A percentile compares a stretch with the other conserved stretches of the same genome.
Conservation (phyloP, 2,329 filamentous ascomycete species). For the Fusarium xylarioides region DNA sequence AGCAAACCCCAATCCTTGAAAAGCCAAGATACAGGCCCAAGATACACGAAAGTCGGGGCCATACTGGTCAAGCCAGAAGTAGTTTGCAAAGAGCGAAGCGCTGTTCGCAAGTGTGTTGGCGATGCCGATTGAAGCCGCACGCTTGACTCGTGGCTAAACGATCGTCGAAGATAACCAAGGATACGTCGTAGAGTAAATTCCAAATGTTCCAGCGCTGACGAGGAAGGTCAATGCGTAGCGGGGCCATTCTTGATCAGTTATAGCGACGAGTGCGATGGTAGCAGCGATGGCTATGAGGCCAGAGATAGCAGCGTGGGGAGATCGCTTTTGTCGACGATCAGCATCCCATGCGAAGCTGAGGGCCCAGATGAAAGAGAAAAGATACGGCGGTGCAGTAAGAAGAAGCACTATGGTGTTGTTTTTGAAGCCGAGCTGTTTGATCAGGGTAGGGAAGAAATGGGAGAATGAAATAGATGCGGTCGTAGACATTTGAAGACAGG, state of each 20-base stretch:
- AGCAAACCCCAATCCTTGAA: neutral
- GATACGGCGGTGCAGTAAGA: fast-evolving
- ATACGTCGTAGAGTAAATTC: neutral
- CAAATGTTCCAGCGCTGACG: neutral
- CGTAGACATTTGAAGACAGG: neutral
- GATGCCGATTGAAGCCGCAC: neutral
- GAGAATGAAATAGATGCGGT: neutral
- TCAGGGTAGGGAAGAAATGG: neutral
- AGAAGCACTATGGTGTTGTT: neutral
- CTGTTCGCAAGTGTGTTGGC: neutral
- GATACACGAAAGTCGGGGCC: neutral
- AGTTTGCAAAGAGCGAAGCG: neutral
- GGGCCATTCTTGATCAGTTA: neutral
- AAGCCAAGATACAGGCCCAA: neutral
- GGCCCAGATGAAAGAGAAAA: neutral
- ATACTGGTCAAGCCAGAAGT: neutral
- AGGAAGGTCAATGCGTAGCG: neutral
- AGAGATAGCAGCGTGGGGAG: neutral
- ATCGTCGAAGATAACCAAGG: neutral
- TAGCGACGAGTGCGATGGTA: neutral
- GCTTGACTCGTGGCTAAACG: neutral
- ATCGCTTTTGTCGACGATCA: neutral
- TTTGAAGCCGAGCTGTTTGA: neutral
- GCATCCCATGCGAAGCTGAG: neutral
- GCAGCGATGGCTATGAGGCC: neutral